Conservation (phyloP, 179 eudicot genomes). For the Nepenthes alata region DNA sequence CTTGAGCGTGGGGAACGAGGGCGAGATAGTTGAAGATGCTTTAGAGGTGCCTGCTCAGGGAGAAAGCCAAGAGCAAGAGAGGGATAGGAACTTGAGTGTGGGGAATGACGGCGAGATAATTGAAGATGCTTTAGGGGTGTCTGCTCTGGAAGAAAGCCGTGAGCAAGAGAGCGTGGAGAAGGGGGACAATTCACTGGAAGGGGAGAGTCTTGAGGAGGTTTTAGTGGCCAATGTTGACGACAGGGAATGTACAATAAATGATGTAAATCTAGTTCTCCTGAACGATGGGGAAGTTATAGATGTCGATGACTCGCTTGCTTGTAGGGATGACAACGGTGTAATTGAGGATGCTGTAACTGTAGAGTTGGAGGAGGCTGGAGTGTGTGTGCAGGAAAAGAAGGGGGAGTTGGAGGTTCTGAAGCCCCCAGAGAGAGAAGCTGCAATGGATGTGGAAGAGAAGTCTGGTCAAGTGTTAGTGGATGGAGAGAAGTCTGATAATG, state of each 20-base stretch:
- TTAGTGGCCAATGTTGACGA: constrained; percentile 9
- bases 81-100: constrained; percentile 18
- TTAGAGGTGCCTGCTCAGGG: constrained; percentile 18
- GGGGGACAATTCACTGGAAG: constrained; percentile 7
- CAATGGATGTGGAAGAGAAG: constrained; percentile 21
- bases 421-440: constrained; percentile 16
- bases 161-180: constrained; percentile 5
- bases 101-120: constrained; percentile 13
- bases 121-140: constrained; percentile 25
- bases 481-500: constrained; percentile 17
- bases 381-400: constrained; percentile 3
- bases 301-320: not conserved
- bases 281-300: constrained; percentile 11
- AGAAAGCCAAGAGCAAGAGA: constrained; percentile 3
- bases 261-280: constrained; percentile 3
- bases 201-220: constrained; percentile 8
- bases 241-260: constrained; percentile 7
- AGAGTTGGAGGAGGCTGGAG: constrained; percentile 4
- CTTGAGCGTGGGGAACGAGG: constrained; percentile 14
- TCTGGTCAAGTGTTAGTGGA: constrained; percentile 6
- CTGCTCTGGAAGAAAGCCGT: constrained; percentile 11
- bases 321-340: not conserved
- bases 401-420: constrained; percentile 14
- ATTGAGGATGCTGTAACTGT: constrained; percentile 1
- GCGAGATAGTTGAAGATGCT: constrained; percentile 26